Conservation (phyloP, 2,329 filamentous ascomycete species). For the Lachnellula arida region DNA sequence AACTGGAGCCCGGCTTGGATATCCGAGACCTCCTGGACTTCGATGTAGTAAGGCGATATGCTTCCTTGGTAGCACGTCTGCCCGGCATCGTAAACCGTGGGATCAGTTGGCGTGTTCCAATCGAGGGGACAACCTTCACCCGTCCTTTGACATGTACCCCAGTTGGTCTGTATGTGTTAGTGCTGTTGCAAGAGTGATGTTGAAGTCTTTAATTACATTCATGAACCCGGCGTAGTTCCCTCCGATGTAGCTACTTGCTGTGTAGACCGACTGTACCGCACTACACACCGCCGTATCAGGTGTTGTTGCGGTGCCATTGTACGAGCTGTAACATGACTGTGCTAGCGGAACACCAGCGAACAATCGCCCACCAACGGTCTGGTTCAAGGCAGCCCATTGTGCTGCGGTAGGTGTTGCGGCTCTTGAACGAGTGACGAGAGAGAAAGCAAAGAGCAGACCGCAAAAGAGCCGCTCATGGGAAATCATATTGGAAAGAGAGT, state of each 20-base stretch:
- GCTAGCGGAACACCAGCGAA: neutral
- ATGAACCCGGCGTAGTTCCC: neutral
- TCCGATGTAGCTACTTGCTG: neutral
- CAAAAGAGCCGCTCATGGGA: neutral
- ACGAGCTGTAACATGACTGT: neutral
- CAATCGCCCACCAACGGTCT: neutral
- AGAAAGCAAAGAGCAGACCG: neutral
- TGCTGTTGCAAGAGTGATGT: neutral
- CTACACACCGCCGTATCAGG: neutral
- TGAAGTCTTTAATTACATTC: neutral
- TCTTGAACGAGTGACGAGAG: neutral
- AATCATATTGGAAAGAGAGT: neutral
- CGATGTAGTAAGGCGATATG: slow-evolving; percentile 13
- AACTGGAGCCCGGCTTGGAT: slow-evolving; percentile 42
- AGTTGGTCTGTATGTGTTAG: neutral
- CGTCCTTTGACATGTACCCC: neutral
- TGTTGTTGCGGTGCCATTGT: neutral
- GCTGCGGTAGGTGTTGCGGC: neutral
- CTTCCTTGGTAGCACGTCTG: slow-evolving; percentile 15
- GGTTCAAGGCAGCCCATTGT: neutral
- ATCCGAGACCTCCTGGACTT: slow-evolving; percentile 32
- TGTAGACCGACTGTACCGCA: neutral
- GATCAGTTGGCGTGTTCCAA: neutral
- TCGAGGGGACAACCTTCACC: neutral
- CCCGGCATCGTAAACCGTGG: neutral